Conservation (phyloP, 352 stramenopile genomes). For the Pythium volutum region DNA sequence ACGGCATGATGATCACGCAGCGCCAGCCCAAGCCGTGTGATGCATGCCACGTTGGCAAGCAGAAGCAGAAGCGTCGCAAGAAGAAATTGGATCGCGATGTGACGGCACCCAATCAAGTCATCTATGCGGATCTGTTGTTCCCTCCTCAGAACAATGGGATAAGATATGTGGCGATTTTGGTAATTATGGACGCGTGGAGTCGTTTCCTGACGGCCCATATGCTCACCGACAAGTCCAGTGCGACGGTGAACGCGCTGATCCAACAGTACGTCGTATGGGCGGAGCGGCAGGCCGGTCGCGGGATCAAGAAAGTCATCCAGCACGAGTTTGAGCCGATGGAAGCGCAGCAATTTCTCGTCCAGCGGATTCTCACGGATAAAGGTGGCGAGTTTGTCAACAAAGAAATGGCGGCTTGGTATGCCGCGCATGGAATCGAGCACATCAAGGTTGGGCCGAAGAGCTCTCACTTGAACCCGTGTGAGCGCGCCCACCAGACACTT, state of each 20-base stretch:
- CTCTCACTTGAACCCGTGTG: too few relatives aligned
- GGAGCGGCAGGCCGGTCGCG: not conserved
- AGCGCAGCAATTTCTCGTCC: too few relatives aligned
- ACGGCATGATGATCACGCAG: not conserved
- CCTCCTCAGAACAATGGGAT: not conserved
- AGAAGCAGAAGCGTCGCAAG: not conserved
- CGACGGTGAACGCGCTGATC: not conserved
- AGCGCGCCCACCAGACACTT: too few relatives aligned
- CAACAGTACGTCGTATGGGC: not conserved
- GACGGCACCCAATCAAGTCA: not conserved
- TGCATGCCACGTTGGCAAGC: constrained; percentile 5
- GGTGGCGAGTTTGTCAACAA: too few relatives aligned
- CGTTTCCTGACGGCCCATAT: not conserved
- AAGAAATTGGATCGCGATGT: not conserved
- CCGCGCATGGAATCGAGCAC: not conserved
- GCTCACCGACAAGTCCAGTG: not conserved
- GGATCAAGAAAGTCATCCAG: not conserved
- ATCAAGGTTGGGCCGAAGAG: not conserved
- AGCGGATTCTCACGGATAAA: too few relatives aligned
- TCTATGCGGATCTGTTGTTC: constrained; percentile 7
- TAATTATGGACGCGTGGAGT: constrained; percentile 1
- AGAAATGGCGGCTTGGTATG: too few relatives aligned
- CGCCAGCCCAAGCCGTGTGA: not conserved
- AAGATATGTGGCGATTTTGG: not conserved
- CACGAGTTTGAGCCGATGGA: too few relatives aligned